Percentiles rank a stretch among this genome's conserved stretches.
Evolutionary conservation across 345 rosid species (phyloP).

Genomic region (Salix suchowensis): DNA sequence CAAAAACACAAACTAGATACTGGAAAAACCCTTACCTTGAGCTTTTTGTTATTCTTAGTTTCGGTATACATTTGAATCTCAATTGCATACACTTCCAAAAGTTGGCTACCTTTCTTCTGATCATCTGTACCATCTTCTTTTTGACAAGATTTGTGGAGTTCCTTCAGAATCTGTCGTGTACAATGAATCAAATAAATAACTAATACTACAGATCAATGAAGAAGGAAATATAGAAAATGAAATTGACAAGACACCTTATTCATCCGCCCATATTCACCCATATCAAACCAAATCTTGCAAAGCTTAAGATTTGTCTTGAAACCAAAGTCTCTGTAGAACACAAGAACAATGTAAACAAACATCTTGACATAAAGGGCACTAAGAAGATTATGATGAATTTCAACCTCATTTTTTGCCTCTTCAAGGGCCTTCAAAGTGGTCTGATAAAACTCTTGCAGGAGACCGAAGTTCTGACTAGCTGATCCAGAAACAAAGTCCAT

Average conservation of each 20-base stretch:
- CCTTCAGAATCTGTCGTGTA: slow-evolving; percentile 70
- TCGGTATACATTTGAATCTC: slow-evolving; percentile 98
- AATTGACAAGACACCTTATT: slow-evolving; percentile 53
- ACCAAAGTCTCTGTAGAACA: slow-evolving; percentile 87
- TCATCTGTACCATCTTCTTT: slow-evolving; percentile 97
- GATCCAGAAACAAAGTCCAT: slow-evolving; percentile 99
- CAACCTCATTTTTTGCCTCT: slow-evolving; percentile 98
- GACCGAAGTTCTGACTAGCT: slow-evolving; percentile 89
- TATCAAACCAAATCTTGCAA: slow-evolving; percentile 98
- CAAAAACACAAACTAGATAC: neutral
- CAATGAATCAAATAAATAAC: neutral
- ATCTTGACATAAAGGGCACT: slow-evolving; percentile 3
- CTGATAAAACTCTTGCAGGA: slow-evolving; percentile 87
- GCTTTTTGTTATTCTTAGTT: slow-evolving; percentile 97
- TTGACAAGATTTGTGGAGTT: slow-evolving; percentile 95
- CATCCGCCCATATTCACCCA: slow-evolving; percentile 97
- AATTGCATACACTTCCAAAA: slow-evolving; percentile 94
- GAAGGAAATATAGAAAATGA: neutral
- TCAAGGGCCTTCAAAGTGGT: slow-evolving; percentile 95
- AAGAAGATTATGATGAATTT: neutral
- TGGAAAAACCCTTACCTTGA: slow-evolving; percentile 50
- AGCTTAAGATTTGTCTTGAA: slow-evolving; percentile 98
- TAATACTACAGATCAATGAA: neutral
- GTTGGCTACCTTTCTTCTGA: slow-evolving; percentile 99
- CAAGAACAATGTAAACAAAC: slow-evolving; percentile 17